Conservation (phyloP, 2,329 filamentous ascomycete genomes). For the Sarocladium strictum region DNA sequence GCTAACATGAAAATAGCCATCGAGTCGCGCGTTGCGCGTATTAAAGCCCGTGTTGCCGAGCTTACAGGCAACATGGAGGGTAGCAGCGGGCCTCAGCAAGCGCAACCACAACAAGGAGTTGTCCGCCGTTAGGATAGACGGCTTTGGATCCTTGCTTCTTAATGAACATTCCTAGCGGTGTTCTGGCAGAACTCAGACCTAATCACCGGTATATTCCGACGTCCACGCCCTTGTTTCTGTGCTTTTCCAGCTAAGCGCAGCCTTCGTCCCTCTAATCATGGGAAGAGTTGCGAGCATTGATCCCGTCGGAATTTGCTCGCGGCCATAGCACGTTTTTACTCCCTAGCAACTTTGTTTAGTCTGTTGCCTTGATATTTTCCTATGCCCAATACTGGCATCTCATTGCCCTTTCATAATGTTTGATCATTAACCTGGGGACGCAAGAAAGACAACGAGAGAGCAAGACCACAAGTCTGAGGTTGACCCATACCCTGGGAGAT, state of each 20-base stretch:
- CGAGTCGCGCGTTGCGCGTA: constrained; percentile 91
- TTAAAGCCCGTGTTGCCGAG: constrained; percentile 95
- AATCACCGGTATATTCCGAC: neutral
- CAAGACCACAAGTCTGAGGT: neutral
- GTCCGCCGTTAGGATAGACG: constrained; percentile 16
- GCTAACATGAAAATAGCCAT: constrained; percentile 60
- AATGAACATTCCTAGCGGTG: neutral
- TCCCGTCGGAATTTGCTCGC: too few species aligned
- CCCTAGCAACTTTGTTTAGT: neutral
- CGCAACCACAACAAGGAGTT: constrained; percentile 12
- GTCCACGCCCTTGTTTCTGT: neutral
- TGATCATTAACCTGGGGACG: neutral
- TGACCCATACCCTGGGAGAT: neutral
- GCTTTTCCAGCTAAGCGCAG: neutral
- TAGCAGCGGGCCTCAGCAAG: constrained; percentile 28
- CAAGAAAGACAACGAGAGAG: neutral
- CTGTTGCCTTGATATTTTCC: neutral
- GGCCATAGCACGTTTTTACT: neutral
- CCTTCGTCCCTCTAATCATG: too few species aligned
- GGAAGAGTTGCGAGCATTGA: too few species aligned
- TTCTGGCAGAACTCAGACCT: neutral
- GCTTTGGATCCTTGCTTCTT: constrained; percentile 9
- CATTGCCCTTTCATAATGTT: neutral
- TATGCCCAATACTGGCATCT: neutral
- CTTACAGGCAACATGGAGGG: constrained; percentile 79